Evolutionary conservation across 768 basidiomycete genomes (phyloP).

Genomic region (Tylopilus sp.): DNA sequence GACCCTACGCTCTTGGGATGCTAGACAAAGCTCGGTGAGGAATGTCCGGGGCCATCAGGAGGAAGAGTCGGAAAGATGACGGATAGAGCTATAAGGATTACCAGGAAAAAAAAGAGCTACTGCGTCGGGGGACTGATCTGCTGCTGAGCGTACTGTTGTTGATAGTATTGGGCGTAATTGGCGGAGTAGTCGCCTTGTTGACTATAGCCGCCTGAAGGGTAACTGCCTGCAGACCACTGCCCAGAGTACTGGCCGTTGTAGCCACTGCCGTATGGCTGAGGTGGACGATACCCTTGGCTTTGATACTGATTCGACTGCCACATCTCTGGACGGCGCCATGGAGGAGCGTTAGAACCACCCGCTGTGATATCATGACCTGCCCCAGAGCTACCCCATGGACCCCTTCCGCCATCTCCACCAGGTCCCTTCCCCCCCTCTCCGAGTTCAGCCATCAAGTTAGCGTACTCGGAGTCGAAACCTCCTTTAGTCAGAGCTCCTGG

Average conservation of each 20-base stretch:
- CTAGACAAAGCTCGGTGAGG: slow-evolving; percentile 21
- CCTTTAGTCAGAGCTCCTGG: slow-evolving; percentile 48
- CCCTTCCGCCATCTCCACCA: slow-evolving; percentile 50
- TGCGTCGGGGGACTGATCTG: slow-evolving; percentile 47
- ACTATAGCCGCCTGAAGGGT: slow-evolving; percentile 31
- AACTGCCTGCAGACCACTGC: slow-evolving; percentile 37
- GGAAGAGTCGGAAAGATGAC: slow-evolving; percentile 14
- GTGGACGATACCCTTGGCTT: slow-evolving; percentile 63
- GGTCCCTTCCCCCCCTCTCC: slow-evolving; percentile 73
- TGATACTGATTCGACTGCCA: slow-evolving; percentile 67
- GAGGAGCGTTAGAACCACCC: slow-evolving; percentile 77
- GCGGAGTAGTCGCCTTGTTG: slow-evolving; percentile 63
- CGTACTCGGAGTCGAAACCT: slow-evolving; percentile 97
- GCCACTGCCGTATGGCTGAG: slow-evolving; percentile 54
- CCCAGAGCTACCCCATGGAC: slow-evolving; percentile 63
- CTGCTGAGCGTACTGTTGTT: slow-evolving; percentile 82
- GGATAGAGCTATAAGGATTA: slow-evolving; percentile 26
- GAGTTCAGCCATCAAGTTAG: slow-evolving; percentile 95
- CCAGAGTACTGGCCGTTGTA: slow-evolving; percentile 42
- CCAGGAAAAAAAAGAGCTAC: slow-evolving; percentile 23
- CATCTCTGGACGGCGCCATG: slow-evolving; percentile 87
- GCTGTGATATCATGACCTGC: slow-evolving; percentile 54
- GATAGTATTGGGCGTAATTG: slow-evolving; percentile 85
- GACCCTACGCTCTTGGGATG: slow-evolving; percentile 25
- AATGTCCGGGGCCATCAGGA: slow-evolving; percentile 13